Conservation (phyloP, 495 filamentous ascomycete species). For the Podospora sp. region DNA sequence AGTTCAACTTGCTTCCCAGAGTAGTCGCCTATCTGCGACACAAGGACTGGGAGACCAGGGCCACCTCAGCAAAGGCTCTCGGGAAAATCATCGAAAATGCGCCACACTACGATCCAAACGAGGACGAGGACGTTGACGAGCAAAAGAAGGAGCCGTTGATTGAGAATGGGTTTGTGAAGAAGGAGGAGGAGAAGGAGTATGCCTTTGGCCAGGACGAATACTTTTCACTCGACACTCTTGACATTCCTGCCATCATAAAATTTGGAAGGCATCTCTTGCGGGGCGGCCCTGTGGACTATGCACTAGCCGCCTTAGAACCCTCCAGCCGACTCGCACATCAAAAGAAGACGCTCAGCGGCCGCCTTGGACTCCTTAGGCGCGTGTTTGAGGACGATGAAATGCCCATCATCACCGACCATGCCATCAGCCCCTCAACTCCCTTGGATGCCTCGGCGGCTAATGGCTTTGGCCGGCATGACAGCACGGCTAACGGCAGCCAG, state of each 20-base stretch:
- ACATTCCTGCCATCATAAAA: conserved; percentile 75
- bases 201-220: conserved; percentile 52
- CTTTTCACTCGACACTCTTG: conserved; percentile 73
- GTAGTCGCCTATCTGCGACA: conserved; percentile 90
- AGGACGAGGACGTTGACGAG: conserved; percentile 41
- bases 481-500: conserved; percentile 29
- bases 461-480: conserved; percentile 45
- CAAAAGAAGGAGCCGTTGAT: conserved; percentile 51
- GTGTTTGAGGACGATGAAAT: conserved; percentile 85
- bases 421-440: conserved; percentile 44
- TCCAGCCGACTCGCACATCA: conserved; percentile 77
- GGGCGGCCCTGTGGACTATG: conserved; percentile 81
- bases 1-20: conserved; percentile 95
- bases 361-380: conserved; percentile 78
- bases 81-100: conserved; percentile 91
- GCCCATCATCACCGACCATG: conserved; percentile 43
- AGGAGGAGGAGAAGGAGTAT: conserved; percentile 50
- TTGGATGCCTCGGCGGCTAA: conserved; percentile 44
- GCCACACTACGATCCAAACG: conserved; percentile 84
- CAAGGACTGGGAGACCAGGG: conserved; percentile 94
- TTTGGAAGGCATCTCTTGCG: conserved; percentile 81
- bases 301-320: conserved; percentile 78
- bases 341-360: conserved; percentile 80
- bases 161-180: conserved; percentile 48
- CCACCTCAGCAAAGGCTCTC: conserved; percentile 87